phyloP scores from a whole-genome alignment of 257 asterid genomes.

The Solanum chaucha region DNA sequence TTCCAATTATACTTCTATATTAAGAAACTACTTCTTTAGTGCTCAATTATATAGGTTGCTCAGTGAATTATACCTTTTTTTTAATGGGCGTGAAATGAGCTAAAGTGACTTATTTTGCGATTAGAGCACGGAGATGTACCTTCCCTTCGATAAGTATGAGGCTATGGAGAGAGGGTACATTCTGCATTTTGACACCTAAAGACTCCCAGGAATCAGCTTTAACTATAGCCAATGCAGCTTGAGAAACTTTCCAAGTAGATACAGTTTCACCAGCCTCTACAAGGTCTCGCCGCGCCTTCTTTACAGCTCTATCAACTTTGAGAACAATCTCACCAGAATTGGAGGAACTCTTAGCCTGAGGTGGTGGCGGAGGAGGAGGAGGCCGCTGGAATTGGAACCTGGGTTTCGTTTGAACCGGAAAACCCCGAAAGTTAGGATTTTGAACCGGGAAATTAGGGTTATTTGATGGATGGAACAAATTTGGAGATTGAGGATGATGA shows the following conservation, averaged over 20 bases:
- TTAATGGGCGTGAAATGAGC: background rate
- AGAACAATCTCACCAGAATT: conserved; percentile 23
- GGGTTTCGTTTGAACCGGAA: background rate
- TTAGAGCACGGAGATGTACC: conserved; percentile 17
- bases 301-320: conserved; percentile 47
- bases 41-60: background rate
- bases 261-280: conserved; percentile 37
- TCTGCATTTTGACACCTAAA: conserved; percentile 71
- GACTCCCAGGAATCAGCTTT: conserved; percentile 72
- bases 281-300: conserved; percentile 37
- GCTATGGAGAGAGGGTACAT: conserved; percentile 53
- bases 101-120: background rate
- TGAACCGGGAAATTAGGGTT: conserved; percentile 14
- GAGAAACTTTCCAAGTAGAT: conserved; percentile 71
- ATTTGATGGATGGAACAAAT: conserved; percentile 1
- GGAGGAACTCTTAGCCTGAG: background rate
- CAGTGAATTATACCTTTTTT: background rate
- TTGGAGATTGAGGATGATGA: conserved; percentile 6
- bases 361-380: background rate
- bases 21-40: background rate
- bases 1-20: background rate
- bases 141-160: conserved; percentile 53
- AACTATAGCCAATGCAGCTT: conserved; percentile 45
- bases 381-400: conserved; percentile 8
- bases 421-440: conserved; percentile 15